Evolutionary conservation across 345 rosid genomes (phyloP).

Genomic region (Lenwebbia sp.): DNA sequence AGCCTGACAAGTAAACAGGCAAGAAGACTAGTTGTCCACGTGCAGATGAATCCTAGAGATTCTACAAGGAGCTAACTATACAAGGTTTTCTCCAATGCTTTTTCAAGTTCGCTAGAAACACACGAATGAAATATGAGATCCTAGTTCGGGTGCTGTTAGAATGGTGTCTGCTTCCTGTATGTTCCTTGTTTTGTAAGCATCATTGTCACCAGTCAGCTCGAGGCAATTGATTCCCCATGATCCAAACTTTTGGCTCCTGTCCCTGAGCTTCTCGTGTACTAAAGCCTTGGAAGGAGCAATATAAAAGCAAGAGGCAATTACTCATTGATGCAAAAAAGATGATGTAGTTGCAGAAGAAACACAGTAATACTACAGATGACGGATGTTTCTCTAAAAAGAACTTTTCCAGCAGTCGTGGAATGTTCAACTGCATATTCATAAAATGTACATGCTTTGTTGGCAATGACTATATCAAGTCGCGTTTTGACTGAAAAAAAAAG

Average conservation of each 20-base stretch:
- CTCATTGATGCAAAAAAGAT: background rate
- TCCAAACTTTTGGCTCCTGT: conserved; percentile 82
- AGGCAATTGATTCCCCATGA: conserved; percentile 69
- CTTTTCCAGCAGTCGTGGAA: background rate
- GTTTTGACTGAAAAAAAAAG: background rate
- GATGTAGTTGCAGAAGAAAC: background rate
- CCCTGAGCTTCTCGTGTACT: conserved; percentile 88
- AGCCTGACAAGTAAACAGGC: background rate
- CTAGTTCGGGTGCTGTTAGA: conserved; percentile 23
- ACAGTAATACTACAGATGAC: background rate
- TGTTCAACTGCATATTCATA: too few species aligned
- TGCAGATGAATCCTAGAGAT: background rate
- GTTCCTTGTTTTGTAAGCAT: conserved; percentile 50
- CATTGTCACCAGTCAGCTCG: conserved; percentile 87
- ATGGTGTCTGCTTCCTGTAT: conserved; percentile 90
- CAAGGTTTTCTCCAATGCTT: background rate
- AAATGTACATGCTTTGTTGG: too few species aligned
- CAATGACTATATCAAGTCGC: too few species aligned
- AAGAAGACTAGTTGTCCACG: background rate
- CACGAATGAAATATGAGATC: background rate
- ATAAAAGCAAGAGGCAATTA: conserved; percentile 12
- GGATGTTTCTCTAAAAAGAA: background rate
- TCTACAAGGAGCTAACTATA: background rate
- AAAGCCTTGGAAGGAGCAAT: conserved; percentile 94
- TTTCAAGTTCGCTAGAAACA: background rate